phyloP scores from a whole-genome alignment of 208 protist species.

The Leptomonas pyrrhocoris region DNA sequence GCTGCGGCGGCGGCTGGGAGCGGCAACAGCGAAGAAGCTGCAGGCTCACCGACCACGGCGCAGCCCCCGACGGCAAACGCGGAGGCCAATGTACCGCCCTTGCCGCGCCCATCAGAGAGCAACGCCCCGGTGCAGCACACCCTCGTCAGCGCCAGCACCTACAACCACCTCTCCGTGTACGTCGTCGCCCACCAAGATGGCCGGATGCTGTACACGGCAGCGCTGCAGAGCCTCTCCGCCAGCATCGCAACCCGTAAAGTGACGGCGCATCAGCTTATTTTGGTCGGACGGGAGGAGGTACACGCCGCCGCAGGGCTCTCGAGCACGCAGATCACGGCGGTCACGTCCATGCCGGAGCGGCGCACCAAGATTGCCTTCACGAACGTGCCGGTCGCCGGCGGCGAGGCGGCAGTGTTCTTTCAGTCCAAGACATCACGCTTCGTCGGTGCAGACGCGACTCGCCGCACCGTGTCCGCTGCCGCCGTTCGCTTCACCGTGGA shows the following conservation, averaged over 20 bases:
- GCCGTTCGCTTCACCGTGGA: slow-evolving; percentile 78
- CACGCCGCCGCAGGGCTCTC: slow-evolving; percentile 12
- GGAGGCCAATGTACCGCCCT: slow-evolving; percentile 38
- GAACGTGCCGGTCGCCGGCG: slow-evolving; percentile 17
- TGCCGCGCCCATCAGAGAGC: slow-evolving; percentile 30
- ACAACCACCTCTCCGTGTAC: slow-evolving; percentile 81
- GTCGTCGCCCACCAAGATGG: slow-evolving; percentile 73
- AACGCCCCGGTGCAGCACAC: slow-evolving; percentile 69
- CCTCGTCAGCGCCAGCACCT: slow-evolving; percentile 72
- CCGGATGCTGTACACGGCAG: slow-evolving; percentile 50
- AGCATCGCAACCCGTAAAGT: slow-evolving; percentile 74
- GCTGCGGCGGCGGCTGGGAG: not conserved
- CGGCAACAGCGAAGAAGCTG: not conserved
- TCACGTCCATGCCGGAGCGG: slow-evolving; percentile 7
- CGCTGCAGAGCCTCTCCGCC: slow-evolving; percentile 69
- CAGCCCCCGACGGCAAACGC: slow-evolving; percentile 14
- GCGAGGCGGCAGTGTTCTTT: slow-evolving; percentile 32
- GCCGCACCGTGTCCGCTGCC: slow-evolving; percentile 66
- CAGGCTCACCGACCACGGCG: not conserved
- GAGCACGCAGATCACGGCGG: slow-evolving; percentile 6
- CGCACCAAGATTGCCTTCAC: slow-evolving; percentile 27
- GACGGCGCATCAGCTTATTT: slow-evolving; percentile 71
- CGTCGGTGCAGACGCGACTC: slow-evolving; percentile 76
- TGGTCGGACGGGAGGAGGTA: slow-evolving; percentile 55
- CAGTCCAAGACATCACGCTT: slow-evolving; percentile 37